Percentiles rank a stretch among this genome's conserved stretches.
phyloP scores from a whole-genome alignment of 345 rosid genomes.

The Sisymbrium irio region DNA sequence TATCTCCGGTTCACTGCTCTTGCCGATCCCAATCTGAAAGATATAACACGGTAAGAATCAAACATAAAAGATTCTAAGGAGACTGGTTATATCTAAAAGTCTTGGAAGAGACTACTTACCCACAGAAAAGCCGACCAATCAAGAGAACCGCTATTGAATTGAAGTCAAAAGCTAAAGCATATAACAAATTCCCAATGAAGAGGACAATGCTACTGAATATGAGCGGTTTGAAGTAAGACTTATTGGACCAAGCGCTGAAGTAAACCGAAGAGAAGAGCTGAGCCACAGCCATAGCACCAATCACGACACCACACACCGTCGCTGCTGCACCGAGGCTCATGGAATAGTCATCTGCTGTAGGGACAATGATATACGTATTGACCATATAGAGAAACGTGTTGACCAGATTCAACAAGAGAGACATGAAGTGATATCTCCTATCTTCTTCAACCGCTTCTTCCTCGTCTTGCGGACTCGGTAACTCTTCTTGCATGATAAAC shows the following conservation, averaged over 20 bases:
- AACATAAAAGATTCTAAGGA: not conserved
- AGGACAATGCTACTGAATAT: slow-evolving; percentile 89
- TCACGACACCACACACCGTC: slow-evolving; percentile 92
- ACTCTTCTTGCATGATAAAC: slow-evolving; percentile 87
- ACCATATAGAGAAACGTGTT: slow-evolving; percentile 93
- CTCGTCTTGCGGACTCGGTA: slow-evolving; percentile 74
- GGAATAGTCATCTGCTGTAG: slow-evolving; percentile 94
- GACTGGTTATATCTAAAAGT: not conserved
- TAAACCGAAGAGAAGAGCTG: slow-evolving; percentile 92
- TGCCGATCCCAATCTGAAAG: slow-evolving; percentile 86
- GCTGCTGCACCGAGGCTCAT: slow-evolving; percentile 93
- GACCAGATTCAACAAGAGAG: slow-evolving; percentile 76
- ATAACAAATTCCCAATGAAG: slow-evolving; percentile 69
- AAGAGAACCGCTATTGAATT: slow-evolving; percentile 69
- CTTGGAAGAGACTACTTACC: slow-evolving; percentile 46
- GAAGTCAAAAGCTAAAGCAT: slow-evolving; percentile 83
- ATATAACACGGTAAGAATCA: slow-evolving; percentile 7
- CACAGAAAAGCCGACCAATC: slow-evolving; percentile 84
- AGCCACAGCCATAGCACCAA: slow-evolving; percentile 98
- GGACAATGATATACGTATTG: slow-evolving; percentile 88
- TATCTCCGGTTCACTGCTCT: slow-evolving; percentile 97
- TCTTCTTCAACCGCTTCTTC: slow-evolving; percentile 54
- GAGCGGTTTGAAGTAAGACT: slow-evolving; percentile 88
- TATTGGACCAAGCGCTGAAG: slow-evolving; percentile 52
- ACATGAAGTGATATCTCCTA: slow-evolving; percentile 83